Evolutionary conservation across 352 stramenopile species (phyloP), one percentile per base, ranked within the genome.

Genomic region (Halophytophthora polymorphica): DNA sequence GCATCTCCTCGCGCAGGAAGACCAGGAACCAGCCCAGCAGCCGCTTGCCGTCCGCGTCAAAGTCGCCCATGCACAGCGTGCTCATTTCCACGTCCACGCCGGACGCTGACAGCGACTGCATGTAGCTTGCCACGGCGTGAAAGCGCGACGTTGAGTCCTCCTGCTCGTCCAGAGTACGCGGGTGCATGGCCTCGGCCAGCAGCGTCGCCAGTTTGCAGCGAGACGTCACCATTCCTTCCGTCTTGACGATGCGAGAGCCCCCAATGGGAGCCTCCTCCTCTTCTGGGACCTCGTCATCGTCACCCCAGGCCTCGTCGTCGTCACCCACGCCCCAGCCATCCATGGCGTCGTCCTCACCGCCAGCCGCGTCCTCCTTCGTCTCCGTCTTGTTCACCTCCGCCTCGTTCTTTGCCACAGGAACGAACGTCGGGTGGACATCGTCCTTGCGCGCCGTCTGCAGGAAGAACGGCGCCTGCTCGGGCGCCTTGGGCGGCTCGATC

Each of bases 401-500:
- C 10, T 63, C 40, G 42, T 77, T 66, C 36, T 70, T 55, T 3
- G 42, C 62, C 6, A 86, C 43, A 6, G 77, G 61, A 14, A 90
- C 79, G 56, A 93, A 93, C 28, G 80, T 89, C 17, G 83, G 80
- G 45, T 90, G 65, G 3, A 90, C 80, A 17, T 83, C 74, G 53
- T 93, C 79, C 55, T 88, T 93, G 19, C 83, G 75, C 17, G 81
- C 69, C 44, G 89, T 98, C 61, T 96, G 92, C 31, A 98, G 74
- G 65, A 98, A 98, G 76, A 98, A 98, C 35, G 95, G 95, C 34
- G 95, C 95, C 49, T 91, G 81, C 41, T 96, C 90, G 3, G 93
- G 93, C 13, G 96, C 96, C 66, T 98, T 96, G 0, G 93, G 93
- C 14, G 95, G 81, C 53, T 97, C 90, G 21, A 91, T 95, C 7